Evolutionary conservation across 345 rosid genomes (phyloP), one percentile per base, ranked within the genome.

Genomic region (Dimocarpus longan): DNA sequence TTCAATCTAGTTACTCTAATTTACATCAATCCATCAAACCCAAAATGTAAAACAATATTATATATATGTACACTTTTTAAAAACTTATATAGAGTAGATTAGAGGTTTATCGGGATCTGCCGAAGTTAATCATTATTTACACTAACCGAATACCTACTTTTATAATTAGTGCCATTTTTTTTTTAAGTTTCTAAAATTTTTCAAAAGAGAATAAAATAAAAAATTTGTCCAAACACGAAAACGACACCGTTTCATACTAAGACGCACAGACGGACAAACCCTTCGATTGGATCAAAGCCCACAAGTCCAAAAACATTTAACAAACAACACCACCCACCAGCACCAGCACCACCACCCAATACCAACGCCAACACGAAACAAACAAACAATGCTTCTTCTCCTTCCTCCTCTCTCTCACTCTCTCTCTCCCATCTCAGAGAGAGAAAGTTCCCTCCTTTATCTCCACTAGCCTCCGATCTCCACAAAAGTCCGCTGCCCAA

Each of bases 221-320:
- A 60, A n/a, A 52, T 1, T 10, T 52, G 26, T 7, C 65, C 65
- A 60, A 60, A 60, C 28, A 22, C 12, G 0, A 22, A 68, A 40
- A 59, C 74, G 75, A 8, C 66, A 43, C 69, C 76, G 80, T 78
- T 70, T 69, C 13, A 1, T 12, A 8, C 10, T 16, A 22, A 32
- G 69, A 46, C 66, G 40, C 3, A 32, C 3, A 32, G 3, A 32
- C 44, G 11, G 42, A 7, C 63, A 69, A 11, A 16, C 59, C 26
- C 68, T n/a, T 62, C 76, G 76, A 71, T 78, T 71, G 76, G 76
- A 78, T 71, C 76, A 32, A 78, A n/a, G 76, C n/a, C 1, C 7
- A 65, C 46, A 69, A 43, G n/a, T 19, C 28, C 8, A 44, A 70
- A 21, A 70, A 22, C 11, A 8, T 0, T 5, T 64, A 64, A 64